Conservation (phyloP, 106 monocot genomes). For the Platanthera guangdongensis region DNA sequence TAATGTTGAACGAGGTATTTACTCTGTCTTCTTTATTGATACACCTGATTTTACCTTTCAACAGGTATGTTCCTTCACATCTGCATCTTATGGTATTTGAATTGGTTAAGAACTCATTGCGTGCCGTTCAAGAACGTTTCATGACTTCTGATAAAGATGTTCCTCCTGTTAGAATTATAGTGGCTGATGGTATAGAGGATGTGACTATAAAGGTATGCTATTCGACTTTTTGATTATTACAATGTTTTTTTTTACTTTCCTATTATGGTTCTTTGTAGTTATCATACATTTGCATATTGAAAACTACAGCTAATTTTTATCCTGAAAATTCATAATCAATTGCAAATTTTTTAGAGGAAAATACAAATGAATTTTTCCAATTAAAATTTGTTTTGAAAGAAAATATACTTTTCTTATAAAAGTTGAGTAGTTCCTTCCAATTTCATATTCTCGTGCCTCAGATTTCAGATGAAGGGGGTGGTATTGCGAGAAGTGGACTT, state of each 20-base stretch:
- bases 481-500: slow-evolving; percentile 91
- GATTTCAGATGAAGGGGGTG: slow-evolving; percentile 99
- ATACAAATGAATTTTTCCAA: neutral
- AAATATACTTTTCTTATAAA: neutral
- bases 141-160: slow-evolving; percentile 74
- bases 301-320: neutral
- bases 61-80: slow-evolving; percentile 90
- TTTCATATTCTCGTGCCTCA: slow-evolving; percentile 6
- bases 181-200: slow-evolving; percentile 95
- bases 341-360: neutral
- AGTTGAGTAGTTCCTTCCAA: neutral
- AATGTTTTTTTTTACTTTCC: neutral
- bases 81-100: slow-evolving; percentile 98
- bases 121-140: slow-evolving; percentile 90
- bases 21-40: neutral
- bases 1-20: no score
- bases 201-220: slow-evolving; percentile 87
- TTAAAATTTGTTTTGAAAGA: neutral
- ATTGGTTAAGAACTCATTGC: slow-evolving; percentile 92
- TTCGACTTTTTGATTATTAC: neutral
- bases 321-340: neutral
- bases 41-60: neutral
- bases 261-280: no score
- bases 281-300: no score
- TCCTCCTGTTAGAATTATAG: slow-evolving; percentile 87